Percentiles rank a stretch among this genome's conserved stretches.
Conservation (phyloP, 768 basidiomycete species). For the Boletus vermiculosoides region DNA sequence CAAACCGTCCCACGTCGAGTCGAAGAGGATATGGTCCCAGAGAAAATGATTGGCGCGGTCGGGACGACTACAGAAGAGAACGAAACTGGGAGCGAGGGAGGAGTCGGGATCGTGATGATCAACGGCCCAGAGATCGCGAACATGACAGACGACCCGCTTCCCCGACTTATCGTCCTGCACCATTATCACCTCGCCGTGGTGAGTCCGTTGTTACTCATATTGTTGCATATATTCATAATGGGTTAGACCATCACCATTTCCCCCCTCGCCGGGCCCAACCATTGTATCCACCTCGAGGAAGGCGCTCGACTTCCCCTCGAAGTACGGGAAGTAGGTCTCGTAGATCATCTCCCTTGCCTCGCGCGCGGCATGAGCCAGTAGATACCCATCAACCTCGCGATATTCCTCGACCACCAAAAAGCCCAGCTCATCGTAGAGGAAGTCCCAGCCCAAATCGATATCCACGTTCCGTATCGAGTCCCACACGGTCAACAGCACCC, state of each 20-base stretch:
- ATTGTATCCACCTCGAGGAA: slow-evolving; percentile 14
- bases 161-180: slow-evolving; percentile 20
- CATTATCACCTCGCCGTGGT: slow-evolving; percentile 29
- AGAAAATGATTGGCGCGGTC: slow-evolving; percentile 18
- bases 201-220: slow-evolving; percentile 1
- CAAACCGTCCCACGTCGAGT: slow-evolving; percentile 9
- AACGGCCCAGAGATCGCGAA: slow-evolving; percentile 19
- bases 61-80: slow-evolving; percentile 25
- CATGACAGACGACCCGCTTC: slow-evolving; percentile 20
- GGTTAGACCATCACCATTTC: slow-evolving; percentile 16
- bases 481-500: slow-evolving; percentile 1
- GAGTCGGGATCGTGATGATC: slow-evolving; percentile 24
- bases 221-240: neutral
- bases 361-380: slow-evolving; percentile 11
- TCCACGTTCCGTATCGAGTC: slow-evolving; percentile 11
- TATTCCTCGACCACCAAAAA: slow-evolving; percentile 10
- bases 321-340: slow-evolving; percentile 24
- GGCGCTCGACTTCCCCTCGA: slow-evolving; percentile 24
- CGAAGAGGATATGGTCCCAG: slow-evolving; percentile 18
- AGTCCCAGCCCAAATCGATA: slow-evolving; percentile 16
- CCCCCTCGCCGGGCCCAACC: slow-evolving; percentile 17
- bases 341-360: slow-evolving; percentile 21
- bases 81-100: slow-evolving; percentile 22
- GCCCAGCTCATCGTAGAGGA: slow-evolving; percentile 9
- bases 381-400: slow-evolving; percentile 12